Evolutionary conservation across 305 asterid species (phyloP).

Genomic region (Fraxinus platypoda): DNA sequence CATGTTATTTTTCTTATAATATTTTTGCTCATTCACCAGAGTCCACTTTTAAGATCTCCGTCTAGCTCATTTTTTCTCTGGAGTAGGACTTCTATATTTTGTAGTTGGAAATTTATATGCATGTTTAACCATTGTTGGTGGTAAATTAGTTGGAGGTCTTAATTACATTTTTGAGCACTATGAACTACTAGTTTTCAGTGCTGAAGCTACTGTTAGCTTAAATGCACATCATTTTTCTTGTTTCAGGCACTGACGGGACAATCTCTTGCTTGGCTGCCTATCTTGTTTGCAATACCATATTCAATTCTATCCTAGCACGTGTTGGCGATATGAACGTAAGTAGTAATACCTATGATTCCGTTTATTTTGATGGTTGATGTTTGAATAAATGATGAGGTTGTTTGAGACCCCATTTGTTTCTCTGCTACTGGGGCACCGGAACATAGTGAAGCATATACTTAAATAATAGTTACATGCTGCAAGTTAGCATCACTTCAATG

Average conservation of each 20-base stretch:
- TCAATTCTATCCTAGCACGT: constrained; percentile 56
- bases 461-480: not conserved
- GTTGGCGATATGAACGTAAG: constrained; percentile 86
- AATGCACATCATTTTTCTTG: constrained; percentile 18
- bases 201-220: constrained; percentile 25
- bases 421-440: not conserved
- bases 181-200: constrained; percentile 14
- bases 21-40: not conserved
- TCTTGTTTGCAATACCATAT: constrained; percentile 72
- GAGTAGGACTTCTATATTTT: not conserved
- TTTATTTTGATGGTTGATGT: not conserved
- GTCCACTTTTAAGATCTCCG: not conserved
- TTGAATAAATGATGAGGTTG: not conserved
- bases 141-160: not conserved
- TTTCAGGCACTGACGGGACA: constrained; percentile 87
- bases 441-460: not conserved
- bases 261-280: constrained; percentile 88
- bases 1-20: not conserved
- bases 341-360: not conserved
- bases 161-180: not conserved
- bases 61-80: constrained; percentile 1
- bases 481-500: not conserved
- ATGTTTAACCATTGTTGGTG: not conserved
- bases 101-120: not conserved
- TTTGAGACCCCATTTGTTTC: not conserved